These are phyloP conservation scores for Trichoderma cornu-damae DNA, from an alignment of 2,329 filamentous ascomycete genomes.

Conservation along the genomic window DNA sequence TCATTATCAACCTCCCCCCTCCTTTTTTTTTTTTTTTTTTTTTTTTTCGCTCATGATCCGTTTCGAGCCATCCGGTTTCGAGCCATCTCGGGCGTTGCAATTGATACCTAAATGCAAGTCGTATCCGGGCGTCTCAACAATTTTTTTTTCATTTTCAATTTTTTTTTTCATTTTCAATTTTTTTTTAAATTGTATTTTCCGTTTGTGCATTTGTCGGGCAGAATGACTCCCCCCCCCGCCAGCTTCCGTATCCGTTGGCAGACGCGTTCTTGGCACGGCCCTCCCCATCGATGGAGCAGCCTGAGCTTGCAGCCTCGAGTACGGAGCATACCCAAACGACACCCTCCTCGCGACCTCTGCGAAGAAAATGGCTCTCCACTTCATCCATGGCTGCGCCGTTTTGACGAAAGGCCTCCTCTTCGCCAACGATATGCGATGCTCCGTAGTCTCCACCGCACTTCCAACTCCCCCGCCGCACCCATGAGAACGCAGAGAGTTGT, in stretches of 20 bases:
- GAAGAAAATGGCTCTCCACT: slow-evolving; percentile 11
- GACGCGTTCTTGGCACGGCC: background rate
- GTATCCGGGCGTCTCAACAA: background rate
- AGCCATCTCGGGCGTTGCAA: slow-evolving; percentile 3
- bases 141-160: too few species aligned
- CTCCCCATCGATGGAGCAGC: background rate
- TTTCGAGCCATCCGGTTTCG: slow-evolving; percentile 13
- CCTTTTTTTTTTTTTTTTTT: slow-evolving; percentile 10
- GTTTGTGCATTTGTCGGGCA: slow-evolving; percentile 14
- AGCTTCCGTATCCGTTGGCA: slow-evolving; percentile 1
- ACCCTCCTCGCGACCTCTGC: background rate
- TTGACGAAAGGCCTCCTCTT: slow-evolving; percentile 4
- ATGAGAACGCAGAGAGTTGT: background rate
- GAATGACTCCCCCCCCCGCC: background rate
- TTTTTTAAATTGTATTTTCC: too few species aligned
- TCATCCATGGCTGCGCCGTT: background rate
- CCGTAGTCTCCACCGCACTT: background rate
- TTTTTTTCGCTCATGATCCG: background rate
- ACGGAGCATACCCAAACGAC: slow-evolving; percentile 1
- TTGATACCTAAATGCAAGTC: slow-evolving; percentile 9
- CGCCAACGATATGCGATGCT: slow-evolving; percentile 7
- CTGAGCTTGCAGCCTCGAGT: background rate
- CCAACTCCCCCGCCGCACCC: background rate
- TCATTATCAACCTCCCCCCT: background rate
- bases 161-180: too few species aligned